Percentiles rank a stretch among this genome's conserved stretches.
Evolutionary conservation across 208 protist genomes (phyloP).

Genomic region (Leishmania braziliensis): DNA sequence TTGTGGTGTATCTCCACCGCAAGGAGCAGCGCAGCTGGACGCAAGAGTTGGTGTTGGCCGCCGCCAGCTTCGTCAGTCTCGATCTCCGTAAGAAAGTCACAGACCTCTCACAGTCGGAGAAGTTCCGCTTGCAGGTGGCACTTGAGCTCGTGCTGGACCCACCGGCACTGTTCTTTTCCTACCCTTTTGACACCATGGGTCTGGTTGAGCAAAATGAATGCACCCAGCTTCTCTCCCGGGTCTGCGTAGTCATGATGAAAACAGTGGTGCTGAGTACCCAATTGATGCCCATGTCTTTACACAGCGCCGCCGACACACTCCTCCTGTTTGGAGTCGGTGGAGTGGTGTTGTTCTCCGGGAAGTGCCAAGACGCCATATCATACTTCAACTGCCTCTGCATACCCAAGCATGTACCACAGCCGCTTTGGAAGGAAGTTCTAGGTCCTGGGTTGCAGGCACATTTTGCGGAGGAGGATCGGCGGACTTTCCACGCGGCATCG

Average conservation of each 20-base stretch:
- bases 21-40: constrained; percentile 37
- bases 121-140: constrained; percentile 55
- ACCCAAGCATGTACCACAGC: constrained; percentile 20
- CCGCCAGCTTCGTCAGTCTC: constrained; percentile 42
- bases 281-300: constrained; percentile 40
- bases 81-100: constrained; percentile 30
- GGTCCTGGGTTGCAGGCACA: neutral
- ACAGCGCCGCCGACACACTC: constrained; percentile 38
- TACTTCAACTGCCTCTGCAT: constrained; percentile 62
- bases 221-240: constrained; percentile 33
- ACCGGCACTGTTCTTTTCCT: constrained; percentile 44
- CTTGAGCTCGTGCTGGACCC: constrained; percentile 69
- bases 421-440: constrained; percentile 19
- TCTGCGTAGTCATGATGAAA: constrained; percentile 46
- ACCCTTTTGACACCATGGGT: constrained; percentile 44
- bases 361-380: constrained; percentile 17
- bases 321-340: constrained; percentile 48
- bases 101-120: constrained; percentile 38
- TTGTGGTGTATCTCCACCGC: constrained; percentile 54
- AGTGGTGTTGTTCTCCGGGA: constrained; percentile 56
- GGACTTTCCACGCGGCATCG: neutral
- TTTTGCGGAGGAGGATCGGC: neutral
- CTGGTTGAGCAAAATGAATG: constrained; percentile 25
- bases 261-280: constrained; percentile 58
- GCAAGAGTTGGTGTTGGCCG: constrained; percentile 36